phyloP scores from a whole-genome alignment of 2,329 filamentous ascomycete genomes.

The Elsinoe necatrix region DNA sequence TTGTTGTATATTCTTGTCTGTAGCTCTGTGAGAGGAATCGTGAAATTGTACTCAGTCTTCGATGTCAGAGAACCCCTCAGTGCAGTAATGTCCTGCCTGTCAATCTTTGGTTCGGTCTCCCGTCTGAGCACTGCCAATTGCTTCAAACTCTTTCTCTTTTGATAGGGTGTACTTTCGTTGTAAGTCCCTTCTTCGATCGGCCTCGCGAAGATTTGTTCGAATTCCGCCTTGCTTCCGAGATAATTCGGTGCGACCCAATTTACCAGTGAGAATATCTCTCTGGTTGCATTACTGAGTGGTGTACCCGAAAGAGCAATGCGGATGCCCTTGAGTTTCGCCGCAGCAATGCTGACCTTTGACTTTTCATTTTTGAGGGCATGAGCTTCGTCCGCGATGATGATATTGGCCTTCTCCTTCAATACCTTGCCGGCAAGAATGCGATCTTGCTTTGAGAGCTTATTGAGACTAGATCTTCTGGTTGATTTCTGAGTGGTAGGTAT shows the following conservation, averaged over 20 bases:
- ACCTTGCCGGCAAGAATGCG: slow-evolving; percentile 38
- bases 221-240: slow-evolving; percentile 60
- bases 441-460: slow-evolving; percentile 50
- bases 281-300: slow-evolving; percentile 73
- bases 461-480: neutral
- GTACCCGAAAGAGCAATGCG: slow-evolving; percentile 82
- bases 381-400: slow-evolving; percentile 80
- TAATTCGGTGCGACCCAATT: slow-evolving; percentile 78
- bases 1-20: slow-evolving; percentile 57
- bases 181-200: slow-evolving; percentile 68
- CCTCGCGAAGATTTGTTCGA: slow-evolving; percentile 58
- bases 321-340: slow-evolving; percentile 51
- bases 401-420: slow-evolving; percentile 54
- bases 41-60: slow-evolving; percentile 77
- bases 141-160: slow-evolving; percentile 55
- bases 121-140: slow-evolving; percentile 62
- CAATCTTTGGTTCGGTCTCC: slow-evolving; percentile 67
- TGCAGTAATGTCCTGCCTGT: slow-evolving; percentile 62
- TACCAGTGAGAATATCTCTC: slow-evolving; percentile 80
- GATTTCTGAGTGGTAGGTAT: neutral
- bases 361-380: slow-evolving; percentile 64
- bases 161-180: slow-evolving; percentile 48
- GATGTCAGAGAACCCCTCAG: slow-evolving; percentile 59
- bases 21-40: slow-evolving; percentile 56
- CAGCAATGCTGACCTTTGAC: slow-evolving; percentile 46